phyloP scores from a whole-genome alignment of 495 filamentous ascomycete species.

The Halenospora varia region DNA sequence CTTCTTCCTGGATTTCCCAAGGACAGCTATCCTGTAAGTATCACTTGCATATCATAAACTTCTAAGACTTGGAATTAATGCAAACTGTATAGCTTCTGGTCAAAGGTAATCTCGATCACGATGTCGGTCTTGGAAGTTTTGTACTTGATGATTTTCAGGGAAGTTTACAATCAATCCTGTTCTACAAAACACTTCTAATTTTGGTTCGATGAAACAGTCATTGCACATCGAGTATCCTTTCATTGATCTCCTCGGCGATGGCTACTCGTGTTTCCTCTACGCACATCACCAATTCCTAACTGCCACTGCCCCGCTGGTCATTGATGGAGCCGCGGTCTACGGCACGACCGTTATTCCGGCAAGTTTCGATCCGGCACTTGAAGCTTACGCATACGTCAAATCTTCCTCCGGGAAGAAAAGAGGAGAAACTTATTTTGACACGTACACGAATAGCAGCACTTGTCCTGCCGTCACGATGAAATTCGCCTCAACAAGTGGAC shows the following conservation, averaged over 20 bases:
- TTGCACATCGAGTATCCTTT: slow-evolving; percentile 17
- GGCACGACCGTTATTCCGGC: slow-evolving; percentile 3
- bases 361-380: slow-evolving; percentile 3
- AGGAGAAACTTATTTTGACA: slow-evolving; percentile 10
- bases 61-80: background rate
- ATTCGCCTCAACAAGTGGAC: background rate
- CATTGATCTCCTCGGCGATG: slow-evolving; percentile 19
- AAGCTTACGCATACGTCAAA: slow-evolving; percentile 12
- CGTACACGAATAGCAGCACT: slow-evolving; percentile 6
- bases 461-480: slow-evolving; percentile 8
- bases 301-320: background rate
- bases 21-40: slow-evolving; percentile 15
- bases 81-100: slow-evolving; percentile 4
- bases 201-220: background rate
- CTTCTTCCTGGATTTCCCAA: slow-evolving; percentile 14
- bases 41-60: background rate
- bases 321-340: slow-evolving; percentile 1
- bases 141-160: slow-evolving; percentile 16
- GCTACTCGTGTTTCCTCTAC: slow-evolving; percentile 19
- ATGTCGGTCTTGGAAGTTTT: slow-evolving; percentile 5
- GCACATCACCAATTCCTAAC: slow-evolving; percentile 7
- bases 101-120: slow-evolving; percentile 12
- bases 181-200: background rate
- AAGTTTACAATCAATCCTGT: background rate
- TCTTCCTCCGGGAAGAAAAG: background rate